These are phyloP conservation scores for Penicillium daleae DNA, from an alignment of 495 filamentous ascomycete genomes.

Conservation along the genomic window DNA sequence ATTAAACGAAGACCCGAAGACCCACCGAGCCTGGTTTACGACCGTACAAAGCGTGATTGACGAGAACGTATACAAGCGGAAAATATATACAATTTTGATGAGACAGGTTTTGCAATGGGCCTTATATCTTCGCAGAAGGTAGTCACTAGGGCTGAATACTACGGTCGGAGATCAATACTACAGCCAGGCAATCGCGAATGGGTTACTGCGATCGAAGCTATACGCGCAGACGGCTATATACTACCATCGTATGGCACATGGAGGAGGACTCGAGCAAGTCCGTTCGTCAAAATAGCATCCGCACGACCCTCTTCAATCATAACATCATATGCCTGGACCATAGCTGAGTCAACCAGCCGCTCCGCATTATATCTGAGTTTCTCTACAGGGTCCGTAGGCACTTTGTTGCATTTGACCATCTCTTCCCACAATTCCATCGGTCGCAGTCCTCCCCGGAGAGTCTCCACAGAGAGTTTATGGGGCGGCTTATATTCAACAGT, in stretches of 20 bases:
- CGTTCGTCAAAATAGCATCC: background rate
- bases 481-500: background rate
- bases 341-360: conserved; percentile 21
- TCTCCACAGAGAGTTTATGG: background rate
- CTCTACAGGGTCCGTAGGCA: conserved; percentile 19
- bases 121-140: too few relatives aligned
- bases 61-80: too few relatives aligned
- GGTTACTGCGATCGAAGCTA: too few relatives aligned
- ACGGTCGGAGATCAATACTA: too few relatives aligned
- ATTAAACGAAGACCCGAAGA: too few relatives aligned
- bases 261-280: background rate
- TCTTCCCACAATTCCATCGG: conserved; percentile 3
- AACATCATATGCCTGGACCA: background rate
- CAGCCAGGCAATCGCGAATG: too few relatives aligned
- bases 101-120: too few relatives aligned
- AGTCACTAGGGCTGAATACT: too few relatives aligned
- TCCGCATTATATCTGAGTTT: conserved; percentile 34
- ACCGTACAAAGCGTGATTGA: too few relatives aligned
- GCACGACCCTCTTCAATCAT: background rate
- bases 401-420: conserved; percentile 22
- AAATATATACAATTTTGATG: too few relatives aligned
- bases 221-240: too few relatives aligned
- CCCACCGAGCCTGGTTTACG: too few relatives aligned
- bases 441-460: background rate
- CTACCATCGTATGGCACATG: background rate